Base-by-base conservation (phyloP, 108 stramenopile genomes). In the Fistulifera solaris region DNA sequence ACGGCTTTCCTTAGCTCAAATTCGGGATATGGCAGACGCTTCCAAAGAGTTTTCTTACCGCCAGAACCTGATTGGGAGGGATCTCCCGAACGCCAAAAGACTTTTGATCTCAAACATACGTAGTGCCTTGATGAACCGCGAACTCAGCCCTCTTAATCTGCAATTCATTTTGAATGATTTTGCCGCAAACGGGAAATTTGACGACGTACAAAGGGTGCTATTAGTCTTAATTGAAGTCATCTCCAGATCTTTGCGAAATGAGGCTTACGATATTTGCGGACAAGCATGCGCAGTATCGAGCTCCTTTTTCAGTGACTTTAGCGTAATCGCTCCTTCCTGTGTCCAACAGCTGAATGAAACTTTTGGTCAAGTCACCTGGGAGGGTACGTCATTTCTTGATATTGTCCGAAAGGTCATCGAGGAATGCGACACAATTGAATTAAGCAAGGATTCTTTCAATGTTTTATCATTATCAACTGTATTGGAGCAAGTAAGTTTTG, bases 1-100 rank as follows among this genome's bases (percentile, higher is more conserved):
- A 10, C 52, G 81, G 21, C 52, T 83, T 1, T 77, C 74, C 0
- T 28, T 85, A 25, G 62, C 63, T 27, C 46, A 80, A 40, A 69
- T 89, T 51, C 78, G 82, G 39, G 21, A 53, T 19, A 23, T 61
- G 22, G 56, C 82, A 18, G 73, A 83, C 65, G 68, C 85, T 13
- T 49, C 59, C 7, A 53, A 46, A 40, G 85, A 82, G 44, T 69
- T 70, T 27, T 31, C 42, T 23, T 76, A 68, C 61, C 75, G 84
- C 15, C 61, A 55, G 38, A 64, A 27, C 47, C 70, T 17, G 73
- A 66, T 40, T 28, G 12, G 8, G 35, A 63, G 38, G 26, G 5
- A 51, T n/a, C 31, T 18, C 10, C 54, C 24, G n/a, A 42, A 54
- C n/a, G 23, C 21, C 21, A 23, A 26, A 8, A 8, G 6, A 6